Percentiles rank a stretch among this genome's conserved stretches.
Conservation (phyloP, 2,329 filamentous ascomycete genomes). For the Scedosporium minutisporum region DNA sequence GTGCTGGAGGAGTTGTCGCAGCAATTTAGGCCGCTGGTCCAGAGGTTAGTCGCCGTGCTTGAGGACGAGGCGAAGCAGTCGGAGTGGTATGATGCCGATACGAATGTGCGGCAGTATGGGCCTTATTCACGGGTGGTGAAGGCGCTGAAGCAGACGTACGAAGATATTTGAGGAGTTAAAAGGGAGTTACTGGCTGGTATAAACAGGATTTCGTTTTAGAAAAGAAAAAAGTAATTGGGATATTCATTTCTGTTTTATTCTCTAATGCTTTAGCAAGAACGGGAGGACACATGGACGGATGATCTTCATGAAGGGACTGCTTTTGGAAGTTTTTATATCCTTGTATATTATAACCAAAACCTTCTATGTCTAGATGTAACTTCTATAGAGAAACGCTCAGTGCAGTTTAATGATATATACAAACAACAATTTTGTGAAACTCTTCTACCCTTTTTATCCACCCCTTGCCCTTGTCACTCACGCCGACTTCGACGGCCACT, state of each 20-base stretch:
- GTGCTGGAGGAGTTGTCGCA: not conserved
- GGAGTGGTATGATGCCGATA: slow-evolving; percentile 6
- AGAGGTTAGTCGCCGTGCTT: not conserved
- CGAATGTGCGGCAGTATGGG: slow-evolving; percentile 4
- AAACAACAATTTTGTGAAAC: not conserved
- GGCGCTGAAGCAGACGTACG: slow-evolving; percentile 3
- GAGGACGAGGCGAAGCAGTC: slow-evolving; percentile 1
- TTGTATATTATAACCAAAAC: not conserved
- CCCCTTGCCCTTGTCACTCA: not conserved
- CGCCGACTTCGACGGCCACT: slow-evolving; percentile 31
- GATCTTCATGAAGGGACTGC: no score
- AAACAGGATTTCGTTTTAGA: not conserved
- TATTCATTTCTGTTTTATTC: no score
- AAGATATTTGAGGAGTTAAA: not conserved
- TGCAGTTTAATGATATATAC: slow-evolving; percentile 1
- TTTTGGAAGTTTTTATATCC: not conserved
- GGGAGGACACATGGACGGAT: no score
- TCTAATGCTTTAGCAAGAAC: no score
- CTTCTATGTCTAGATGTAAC: not conserved
- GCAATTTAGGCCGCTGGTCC: not conserved
- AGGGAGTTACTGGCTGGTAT: not conserved
- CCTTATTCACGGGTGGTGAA: slow-evolving; percentile 1
- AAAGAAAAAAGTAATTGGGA: no score
- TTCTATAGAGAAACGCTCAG: not conserved
- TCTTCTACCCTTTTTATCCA: not conserved